Base-by-base conservation (phyloP, 257 asterid species). In the Solanum chiquidenum region DNA sequence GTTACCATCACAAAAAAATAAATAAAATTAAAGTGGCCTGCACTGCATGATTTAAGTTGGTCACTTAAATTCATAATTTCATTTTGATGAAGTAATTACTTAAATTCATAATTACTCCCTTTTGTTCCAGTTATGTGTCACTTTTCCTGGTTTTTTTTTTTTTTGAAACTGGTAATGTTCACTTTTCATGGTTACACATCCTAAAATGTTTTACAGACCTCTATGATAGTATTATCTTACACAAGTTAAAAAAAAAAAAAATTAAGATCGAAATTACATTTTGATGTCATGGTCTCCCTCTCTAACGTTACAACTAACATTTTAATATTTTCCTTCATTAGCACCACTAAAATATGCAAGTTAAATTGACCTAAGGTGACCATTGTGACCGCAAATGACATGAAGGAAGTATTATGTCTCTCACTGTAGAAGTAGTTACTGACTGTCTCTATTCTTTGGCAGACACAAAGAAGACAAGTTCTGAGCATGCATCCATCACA, bases 401-500 rank as follows among this genome's bases (percentile, higher is more conserved):
- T 77, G 37, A 18, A 42, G 85, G 58, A 62, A 80, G 64, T 80
- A 46, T 80, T 44, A 80, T 46, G 85, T 46, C 25, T 37, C 35
- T 82, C 72, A 25, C 38, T 33, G 58, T 34, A 27, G 60, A 68
- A 49, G 27, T 75, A 27, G 88, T 77, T 86, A 21, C 88, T 87
- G 31, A 11, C 74, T 11, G 21, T 83, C n/a, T 87, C 16, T 31
- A 87, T 87, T 60, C 72, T 86, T 90, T 88, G 83, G 84, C 40
- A 86, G 87, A 72, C 86, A 87, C 91, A 96, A 96, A 84, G 88
- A 37, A 83, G 75, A 42, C 89, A 68, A 88, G 86, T 40, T 85
- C 29, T 84, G 77, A 90, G 93, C 72, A 42, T 89, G 33, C 90
- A 91, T 86, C 92, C 92, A 85, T 93, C 98, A 85, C 90, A 55